These are phyloP conservation scores for Dalbergia cochinchinensis DNA, from an alignment of 306 rosid genomes.

Conservation along the genomic window DNA sequence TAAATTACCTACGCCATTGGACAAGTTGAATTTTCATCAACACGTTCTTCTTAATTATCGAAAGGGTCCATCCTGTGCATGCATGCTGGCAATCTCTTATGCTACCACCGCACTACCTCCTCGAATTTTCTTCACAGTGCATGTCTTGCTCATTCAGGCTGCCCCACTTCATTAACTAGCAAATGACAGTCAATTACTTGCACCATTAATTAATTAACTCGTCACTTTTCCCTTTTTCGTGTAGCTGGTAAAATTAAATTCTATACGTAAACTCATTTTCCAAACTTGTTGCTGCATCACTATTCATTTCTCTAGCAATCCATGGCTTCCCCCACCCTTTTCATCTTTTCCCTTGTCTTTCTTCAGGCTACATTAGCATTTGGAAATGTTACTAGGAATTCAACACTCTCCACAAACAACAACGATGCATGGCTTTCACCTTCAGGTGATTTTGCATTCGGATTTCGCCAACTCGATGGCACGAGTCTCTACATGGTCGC, in stretches of 20 bases:
- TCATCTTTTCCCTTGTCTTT: slow-evolving; percentile 2
- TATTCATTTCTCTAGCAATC: neutral
- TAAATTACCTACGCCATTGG: neutral
- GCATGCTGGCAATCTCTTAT: neutral
- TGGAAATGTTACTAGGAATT: neutral
- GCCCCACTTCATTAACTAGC: neutral
- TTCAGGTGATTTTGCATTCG: slow-evolving; percentile 63
- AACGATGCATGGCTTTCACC: slow-evolving; percentile 46
- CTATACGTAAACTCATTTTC: neutral
- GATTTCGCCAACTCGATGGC: slow-evolving; percentile 49
- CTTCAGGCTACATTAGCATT: neutral
- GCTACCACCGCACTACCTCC: neutral
- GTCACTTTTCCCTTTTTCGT: neutral
- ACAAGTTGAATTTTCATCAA: neutral
- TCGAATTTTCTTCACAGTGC: neutral
- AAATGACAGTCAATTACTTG: neutral
- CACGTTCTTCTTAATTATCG: neutral
- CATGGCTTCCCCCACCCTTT: slow-evolving; percentile 27
- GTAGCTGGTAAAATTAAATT: neutral
- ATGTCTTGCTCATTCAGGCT: neutral
- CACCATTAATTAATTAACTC: neutral
- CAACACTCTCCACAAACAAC: slow-evolving; percentile 43
- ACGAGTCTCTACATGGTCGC: slow-evolving; percentile 52
- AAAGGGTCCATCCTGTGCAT: neutral
- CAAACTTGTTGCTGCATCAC: neutral